These are phyloP conservation scores for Globisporangium okanoganense DNA, from an alignment of 352 stramenopile genomes.

Conservation along the genomic window DNA sequence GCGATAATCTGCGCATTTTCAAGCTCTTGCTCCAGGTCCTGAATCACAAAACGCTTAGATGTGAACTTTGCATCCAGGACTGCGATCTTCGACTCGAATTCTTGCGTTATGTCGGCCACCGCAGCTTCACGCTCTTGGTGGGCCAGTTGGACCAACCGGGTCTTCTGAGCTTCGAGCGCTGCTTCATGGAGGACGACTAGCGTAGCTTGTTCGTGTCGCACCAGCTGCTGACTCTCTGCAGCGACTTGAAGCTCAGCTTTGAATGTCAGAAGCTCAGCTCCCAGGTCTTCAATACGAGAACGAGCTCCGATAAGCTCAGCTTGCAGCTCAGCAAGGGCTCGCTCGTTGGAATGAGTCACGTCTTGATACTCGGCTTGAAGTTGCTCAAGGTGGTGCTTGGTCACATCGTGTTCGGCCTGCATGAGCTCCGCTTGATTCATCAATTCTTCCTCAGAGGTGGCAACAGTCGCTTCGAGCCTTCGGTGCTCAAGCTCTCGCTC, in stretches of 20 bases:
- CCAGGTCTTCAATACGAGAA: background rate
- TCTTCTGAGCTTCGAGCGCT: background rate
- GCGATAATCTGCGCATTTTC: background rate
- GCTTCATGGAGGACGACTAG: background rate
- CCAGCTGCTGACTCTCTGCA: background rate
- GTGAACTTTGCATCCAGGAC: background rate
- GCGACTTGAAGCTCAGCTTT: background rate
- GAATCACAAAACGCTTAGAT: background rate
- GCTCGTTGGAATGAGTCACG: background rate
- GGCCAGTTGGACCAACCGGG: background rate
- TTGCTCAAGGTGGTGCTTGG: background rate
- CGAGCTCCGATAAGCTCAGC: background rate
- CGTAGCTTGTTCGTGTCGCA: background rate
- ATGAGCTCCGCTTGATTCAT: background rate
- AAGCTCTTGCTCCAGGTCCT: conserved; percentile 1
- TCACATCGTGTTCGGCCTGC: background rate
- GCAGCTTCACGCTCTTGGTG: background rate
- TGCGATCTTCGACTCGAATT: background rate
- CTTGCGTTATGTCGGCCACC: background rate
- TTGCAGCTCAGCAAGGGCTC: background rate
- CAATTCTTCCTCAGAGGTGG: background rate
- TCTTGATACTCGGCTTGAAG: background rate
- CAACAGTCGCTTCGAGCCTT: background rate
- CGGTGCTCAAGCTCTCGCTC: background rate
- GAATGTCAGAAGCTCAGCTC: background rate